phyloP scores from a whole-genome alignment of 805 yeast genomes.

The Ogataea nitratoaversa region DNA sequence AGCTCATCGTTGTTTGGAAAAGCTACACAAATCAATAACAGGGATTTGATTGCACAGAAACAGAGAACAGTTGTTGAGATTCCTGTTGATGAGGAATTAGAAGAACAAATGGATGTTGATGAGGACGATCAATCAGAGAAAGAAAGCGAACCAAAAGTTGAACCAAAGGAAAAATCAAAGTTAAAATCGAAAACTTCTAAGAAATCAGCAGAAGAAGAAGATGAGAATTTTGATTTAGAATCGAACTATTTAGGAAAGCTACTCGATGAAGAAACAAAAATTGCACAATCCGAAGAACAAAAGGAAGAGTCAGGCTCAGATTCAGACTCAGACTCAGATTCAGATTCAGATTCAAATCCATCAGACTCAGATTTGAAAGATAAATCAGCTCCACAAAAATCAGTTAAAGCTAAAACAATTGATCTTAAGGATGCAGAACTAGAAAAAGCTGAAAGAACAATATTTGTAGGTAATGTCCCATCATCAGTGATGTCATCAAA shows the following conservation, averaged over 20 bases:
- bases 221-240: slow-evolving; percentile 49
- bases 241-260: slow-evolving; percentile 48
- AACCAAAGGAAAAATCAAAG: slow-evolving; percentile 14
- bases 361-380: slow-evolving; percentile 25
- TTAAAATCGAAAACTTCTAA: slow-evolving; percentile 4
- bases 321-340: slow-evolving; percentile 12
- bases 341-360: slow-evolving; percentile 24
- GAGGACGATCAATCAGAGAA: slow-evolving; percentile 17
- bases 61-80: slow-evolving; percentile 20
- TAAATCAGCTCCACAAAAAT: slow-evolving; percentile 13
- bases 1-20: slow-evolving; percentile 32
- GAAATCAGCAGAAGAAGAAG: slow-evolving; percentile 20
- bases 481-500: slow-evolving; percentile 62
- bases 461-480: slow-evolving; percentile 85
- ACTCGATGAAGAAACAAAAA: slow-evolving; percentile 33
- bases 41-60: slow-evolving; percentile 25
- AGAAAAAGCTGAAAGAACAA: slow-evolving; percentile 76
- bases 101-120: slow-evolving; percentile 14
- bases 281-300: slow-evolving; percentile 22
- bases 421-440: slow-evolving; percentile 69
- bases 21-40: slow-evolving; percentile 43
- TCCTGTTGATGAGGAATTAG: slow-evolving; percentile 8
- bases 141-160: slow-evolving; percentile 21
- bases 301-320: slow-evolving; percentile 11
- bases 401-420: slow-evolving; percentile 40